phyloP scores from a whole-genome alignment of 768 basidiomycete species.

The Austroboletus eburneus region DNA sequence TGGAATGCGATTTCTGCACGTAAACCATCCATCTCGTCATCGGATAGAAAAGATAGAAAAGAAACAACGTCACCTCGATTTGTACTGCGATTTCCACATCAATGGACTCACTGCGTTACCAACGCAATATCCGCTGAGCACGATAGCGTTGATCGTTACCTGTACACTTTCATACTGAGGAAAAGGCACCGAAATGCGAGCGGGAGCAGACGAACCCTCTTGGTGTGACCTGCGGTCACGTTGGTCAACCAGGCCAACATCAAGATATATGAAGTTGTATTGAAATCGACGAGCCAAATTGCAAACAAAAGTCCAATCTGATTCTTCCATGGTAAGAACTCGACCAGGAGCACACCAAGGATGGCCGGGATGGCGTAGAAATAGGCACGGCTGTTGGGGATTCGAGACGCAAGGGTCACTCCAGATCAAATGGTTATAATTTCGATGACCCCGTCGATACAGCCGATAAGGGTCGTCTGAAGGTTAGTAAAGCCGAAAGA shows the following conservation, averaged over 20 bases:
- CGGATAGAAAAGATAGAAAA: background rate
- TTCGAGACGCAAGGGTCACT: conserved; percentile 52
- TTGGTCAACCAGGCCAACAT: conserved; percentile 60
- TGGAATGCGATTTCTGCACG: conserved; percentile 65
- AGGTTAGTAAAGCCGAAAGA: conserved; percentile 62
- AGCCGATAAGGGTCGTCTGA: conserved; percentile 66
- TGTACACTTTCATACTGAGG: no score
- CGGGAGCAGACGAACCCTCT: conserved; percentile 50
- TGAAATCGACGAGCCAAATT: conserved; percentile 36
- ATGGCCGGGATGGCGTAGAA: conserved; percentile 67
- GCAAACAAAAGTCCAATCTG: conserved; percentile 55
- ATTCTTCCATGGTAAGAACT: no score
- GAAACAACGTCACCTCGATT: conserved; percentile 45
- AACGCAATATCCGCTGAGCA: conserved; percentile 66
- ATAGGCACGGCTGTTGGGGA: conserved; percentile 58
- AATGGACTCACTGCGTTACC: conserved; percentile 70
- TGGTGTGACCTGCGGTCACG: conserved; percentile 70
- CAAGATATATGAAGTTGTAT: conserved; percentile 58
- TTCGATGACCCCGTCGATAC: conserved; percentile 61
- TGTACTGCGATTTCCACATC: conserved; percentile 71
- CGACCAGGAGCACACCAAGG: no score
- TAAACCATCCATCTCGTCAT: background rate
- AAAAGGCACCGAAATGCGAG: no score
- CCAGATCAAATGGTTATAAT: conserved; percentile 70
- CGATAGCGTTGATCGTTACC: conserved; percentile 54